Evolutionary conservation across 345 rosid genomes (phyloP).

Genomic region (Syzygium aromaticum): DNA sequence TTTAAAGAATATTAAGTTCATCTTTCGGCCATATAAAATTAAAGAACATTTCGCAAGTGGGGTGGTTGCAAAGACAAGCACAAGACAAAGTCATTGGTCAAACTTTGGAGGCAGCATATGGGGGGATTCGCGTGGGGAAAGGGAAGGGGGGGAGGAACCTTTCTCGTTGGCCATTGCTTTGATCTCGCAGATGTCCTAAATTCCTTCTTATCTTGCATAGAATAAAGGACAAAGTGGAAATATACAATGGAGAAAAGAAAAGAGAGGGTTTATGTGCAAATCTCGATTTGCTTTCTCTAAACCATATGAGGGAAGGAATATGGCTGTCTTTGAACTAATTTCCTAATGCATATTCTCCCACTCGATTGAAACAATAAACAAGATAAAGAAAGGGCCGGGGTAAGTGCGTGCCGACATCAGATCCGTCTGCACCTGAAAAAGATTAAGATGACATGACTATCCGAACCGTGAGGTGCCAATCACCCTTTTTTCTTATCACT

Average conservation of each 20-base stretch:
- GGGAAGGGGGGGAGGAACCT: neutral
- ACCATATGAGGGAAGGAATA: neutral
- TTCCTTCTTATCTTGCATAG: conserved; percentile 7
- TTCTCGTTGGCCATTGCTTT: neutral
- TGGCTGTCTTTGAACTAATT: neutral
- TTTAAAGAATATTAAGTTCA: neutral
- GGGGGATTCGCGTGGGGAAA: neutral
- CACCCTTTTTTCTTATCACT: neutral
- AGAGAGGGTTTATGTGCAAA: neutral
- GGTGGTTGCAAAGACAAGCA: neutral
- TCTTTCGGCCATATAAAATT: neutral
- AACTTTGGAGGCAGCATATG: neutral
- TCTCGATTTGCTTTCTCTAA: neutral
- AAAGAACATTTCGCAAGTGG: neutral
- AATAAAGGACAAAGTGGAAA: neutral
- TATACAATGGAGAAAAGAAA: neutral
- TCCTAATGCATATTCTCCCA: neutral
- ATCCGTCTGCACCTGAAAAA: neutral
- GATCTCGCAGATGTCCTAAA: neutral
- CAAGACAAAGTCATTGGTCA: neutral
- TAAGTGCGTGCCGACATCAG: neutral
- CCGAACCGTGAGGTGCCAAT: neutral
- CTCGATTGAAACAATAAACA: neutral
- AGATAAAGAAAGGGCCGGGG: neutral
- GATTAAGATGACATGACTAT: neutral